Evolutionary conservation across 441 rosid species (phyloP), one percentile per base, ranked within the genome.

Genomic region (Gossypium trilobum): DNA sequence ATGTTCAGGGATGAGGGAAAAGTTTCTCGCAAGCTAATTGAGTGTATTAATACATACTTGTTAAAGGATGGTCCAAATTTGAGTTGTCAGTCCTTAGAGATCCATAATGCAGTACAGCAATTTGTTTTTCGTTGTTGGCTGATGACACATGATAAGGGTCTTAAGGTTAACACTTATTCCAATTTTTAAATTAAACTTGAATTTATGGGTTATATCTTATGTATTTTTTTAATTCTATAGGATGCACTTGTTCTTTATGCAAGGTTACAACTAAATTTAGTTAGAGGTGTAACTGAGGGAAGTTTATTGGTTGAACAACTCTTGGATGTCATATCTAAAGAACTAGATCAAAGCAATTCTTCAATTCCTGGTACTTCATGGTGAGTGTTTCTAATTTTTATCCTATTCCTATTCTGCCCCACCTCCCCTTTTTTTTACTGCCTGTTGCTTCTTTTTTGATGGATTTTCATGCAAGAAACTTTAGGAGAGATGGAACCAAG

Each of bases 41-140:
- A 93, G 82, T 92, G 99, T 76, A 73, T 92, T 61, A 95, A 93
- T 74, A 80, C 83, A 2, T 89, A 82, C 82, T 83, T 95, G 87
- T 82, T 89, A 70, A 90, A 86, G 81, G 93, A 93, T 79, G 98
- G 99, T 71, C 95, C 97, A 27, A 92, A 92, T 82, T 81, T 92
- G 80, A 93, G 91, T 29, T 73, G 79, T 77, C 79, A 77, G 63
- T 81, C 89, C 58, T 71, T 89, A 80, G 89, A 90, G 82, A 86
- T 95, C 80, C 96, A 91, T 72, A 82, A 82, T 76, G 85, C 96
- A 6, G 73, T 82, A 68, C 85, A 79, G 69, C 87, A 85, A 51
- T 89, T 85, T 84, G 85, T 91, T 61, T 89, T 85, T 59, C 88
- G 77, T 55, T 85, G 82, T 81, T 95, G 96, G 98, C 76, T 84